Evolutionary conservation across 176 grass and related monocot species (phyloP), one percentile per base, ranked within the genome.

Genomic region (Oryza officinalis): DNA sequence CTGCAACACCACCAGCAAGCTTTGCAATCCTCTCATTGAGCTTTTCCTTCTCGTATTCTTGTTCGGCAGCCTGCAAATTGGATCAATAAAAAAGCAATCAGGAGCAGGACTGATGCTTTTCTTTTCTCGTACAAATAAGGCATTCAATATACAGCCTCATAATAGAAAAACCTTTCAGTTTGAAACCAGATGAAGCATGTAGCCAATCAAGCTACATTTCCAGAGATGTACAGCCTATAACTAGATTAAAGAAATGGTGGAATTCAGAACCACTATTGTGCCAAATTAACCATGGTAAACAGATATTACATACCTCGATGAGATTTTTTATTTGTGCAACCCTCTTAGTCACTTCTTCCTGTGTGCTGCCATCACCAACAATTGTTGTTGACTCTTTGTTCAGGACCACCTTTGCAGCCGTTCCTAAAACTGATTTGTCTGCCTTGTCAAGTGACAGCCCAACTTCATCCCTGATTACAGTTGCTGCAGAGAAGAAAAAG

Each of bases 41-140:
- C 4, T 99, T 99, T 78, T 99, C 96, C 91, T 99, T 99, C 32
- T 99, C 93, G 12, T 99, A 99, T 70, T 99, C 96, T 89, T 99
- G 96, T 30, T 99, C 96, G 15, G 93, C 78, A 35, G 41, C 78
- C 96, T 98, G 89, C 67, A 74, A 88, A 38, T 78, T 80, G 87
- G 17, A 80, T 25, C 4, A 0, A 80, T 32, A n/a, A 79, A 70
- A 17, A 32, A 67, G 52, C 2, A 61, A 63, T 79, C 33, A 74
- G 68, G 64, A n/a, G 15, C 45, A 23, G 26, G 37, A 72, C 52
- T 31, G 18, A 32, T 46, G 52, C 27, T 46, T 46, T 82, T 22
- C 8, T 27, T 61, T 38, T 32, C 27, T 78, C 20, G 13, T 54
- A 86, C 23, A 67, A 74, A 50, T 30, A 74, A 18, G 10, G 9